Conservation (phyloP, 2,329 filamentous ascomycete species). For the Botrytis pseudocinerea region DNA sequence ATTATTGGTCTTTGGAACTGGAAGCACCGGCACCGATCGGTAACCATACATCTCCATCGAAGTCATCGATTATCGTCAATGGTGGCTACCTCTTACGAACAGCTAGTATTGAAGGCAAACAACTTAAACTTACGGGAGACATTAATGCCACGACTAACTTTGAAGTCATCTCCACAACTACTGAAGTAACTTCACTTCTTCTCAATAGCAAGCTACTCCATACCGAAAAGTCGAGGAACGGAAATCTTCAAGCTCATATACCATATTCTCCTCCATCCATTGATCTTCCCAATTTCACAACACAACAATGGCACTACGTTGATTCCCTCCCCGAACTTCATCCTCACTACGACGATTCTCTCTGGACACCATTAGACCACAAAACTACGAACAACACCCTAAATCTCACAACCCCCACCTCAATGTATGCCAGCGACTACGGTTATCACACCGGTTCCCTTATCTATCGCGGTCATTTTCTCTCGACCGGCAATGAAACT, state of each 20-base stretch:
- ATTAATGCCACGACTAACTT: slow-evolving; percentile 58
- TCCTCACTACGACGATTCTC: slow-evolving; percentile 62
- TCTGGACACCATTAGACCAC: slow-evolving; percentile 58
- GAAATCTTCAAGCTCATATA: slow-evolving; percentile 42
- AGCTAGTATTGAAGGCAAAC: slow-evolving; percentile 52
- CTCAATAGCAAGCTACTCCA: slow-evolving; percentile 37
- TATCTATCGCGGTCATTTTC: slow-evolving; percentile 68
- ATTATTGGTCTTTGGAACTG: slow-evolving; percentile 56
- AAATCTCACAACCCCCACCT: slow-evolving; percentile 59
- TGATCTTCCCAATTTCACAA: slow-evolving; percentile 54
- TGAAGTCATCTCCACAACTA: slow-evolving; percentile 62
- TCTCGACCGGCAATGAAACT: slow-evolving; percentile 58
- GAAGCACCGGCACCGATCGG: slow-evolving; percentile 12
- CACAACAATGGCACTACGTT: slow-evolving; percentile 63
- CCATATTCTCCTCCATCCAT: slow-evolving; percentile 53
- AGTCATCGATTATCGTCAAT: slow-evolving; percentile 53
- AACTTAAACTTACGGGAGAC: slow-evolving; percentile 65
- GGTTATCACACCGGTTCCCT: slow-evolving; percentile 68
- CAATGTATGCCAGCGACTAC: slow-evolving; percentile 70
- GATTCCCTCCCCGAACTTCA: slow-evolving; percentile 69
- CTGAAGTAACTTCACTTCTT: slow-evolving; percentile 40
- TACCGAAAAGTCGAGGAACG: slow-evolving; percentile 55
- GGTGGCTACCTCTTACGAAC: slow-evolving; percentile 63
- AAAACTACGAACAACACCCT: slow-evolving; percentile 28
- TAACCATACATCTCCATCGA: slow-evolving; percentile 22